Evolutionary conservation across 352 stramenopile species (phyloP), one percentile per base, ranked within the genome.

Genomic region (Pelagophyceae sp.): DNA sequence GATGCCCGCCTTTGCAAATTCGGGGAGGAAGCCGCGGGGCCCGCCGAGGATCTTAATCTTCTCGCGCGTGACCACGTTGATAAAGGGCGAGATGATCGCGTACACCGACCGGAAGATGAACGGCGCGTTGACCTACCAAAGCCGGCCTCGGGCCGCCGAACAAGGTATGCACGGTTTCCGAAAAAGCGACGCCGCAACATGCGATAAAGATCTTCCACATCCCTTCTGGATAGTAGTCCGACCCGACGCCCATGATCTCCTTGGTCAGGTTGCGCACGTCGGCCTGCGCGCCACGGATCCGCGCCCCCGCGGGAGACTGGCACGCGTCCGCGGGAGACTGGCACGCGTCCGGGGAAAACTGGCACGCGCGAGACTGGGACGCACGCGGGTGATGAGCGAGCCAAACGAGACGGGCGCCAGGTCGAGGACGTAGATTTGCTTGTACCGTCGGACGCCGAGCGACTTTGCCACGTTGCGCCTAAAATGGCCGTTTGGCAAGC

Each of bases 21-120:
- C 45, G 50, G 88, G 82, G 0, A 90, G 63, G 76, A 91, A 91
- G 29, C 84, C 82, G 54, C 85, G 84, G 51, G 80, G 79, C 37
- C 91, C 85, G 80, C 88, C 85, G 76, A 91, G 89, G 32, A 93
- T 87, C 80, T 91, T 83, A 75, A 92, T 92, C 82, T 93, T 93
- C 72, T 92, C 85, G 38, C 85, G 84, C n/a, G 88, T 91, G 69
- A 90, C 87, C 0, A 87, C 81, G 72, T 92, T 84, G 31, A 93
- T 88, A 63, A 92, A 81, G 0, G 80, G 75, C 37, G 85, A 83
- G 75, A 93, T 90, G 72, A 92, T 80, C 81, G 91, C 91, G 88
- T 87, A 93, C 61, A 85, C 86, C n/a, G 85, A 86, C 61, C 89
- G 89, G 76, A 93, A 93, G 74, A 93, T 83, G 77, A 91, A 89